phyloP scores from a whole-genome alignment of 1,139 yeast genomes.

The Petasospora rhodanensis region DNA sequence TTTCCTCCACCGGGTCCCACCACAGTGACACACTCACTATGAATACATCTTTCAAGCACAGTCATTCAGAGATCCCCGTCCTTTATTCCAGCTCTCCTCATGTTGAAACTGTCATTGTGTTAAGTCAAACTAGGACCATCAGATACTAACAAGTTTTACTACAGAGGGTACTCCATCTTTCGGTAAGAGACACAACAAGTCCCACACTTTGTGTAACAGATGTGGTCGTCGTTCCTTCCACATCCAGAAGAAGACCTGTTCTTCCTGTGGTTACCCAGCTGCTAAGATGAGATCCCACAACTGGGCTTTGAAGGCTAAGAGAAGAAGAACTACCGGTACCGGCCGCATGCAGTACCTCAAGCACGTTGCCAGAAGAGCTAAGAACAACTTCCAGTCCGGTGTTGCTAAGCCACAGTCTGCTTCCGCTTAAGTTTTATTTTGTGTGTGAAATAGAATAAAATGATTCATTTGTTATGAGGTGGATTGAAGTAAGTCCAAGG shows the following conservation, averaged over 20 bases:
- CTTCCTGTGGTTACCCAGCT: slow-evolving; percentile 99
- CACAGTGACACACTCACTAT: background rate
- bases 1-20: background rate
- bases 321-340: slow-evolving; percentile 99
- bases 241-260: slow-evolving; percentile 97
- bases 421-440: slow-evolving; percentile 29
- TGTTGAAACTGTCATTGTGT: no score
- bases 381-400: slow-evolving; percentile 97
- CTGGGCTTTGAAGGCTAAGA: slow-evolving; percentile 99
- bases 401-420: slow-evolving; percentile 50
- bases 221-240: slow-evolving; percentile 99
- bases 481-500: slow-evolving; percentile 1
- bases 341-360: slow-evolving; percentile 99
- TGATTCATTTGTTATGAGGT: slow-evolving; percentile 11
- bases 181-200: slow-evolving; percentile 99
- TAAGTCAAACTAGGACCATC: no score
- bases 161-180: slow-evolving; percentile 99
- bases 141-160: slow-evolving; percentile 27
- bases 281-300: slow-evolving; percentile 98
- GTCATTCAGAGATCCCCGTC: no score
- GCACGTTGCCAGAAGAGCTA: slow-evolving; percentile 95
- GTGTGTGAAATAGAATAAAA: slow-evolving; percentile 11
- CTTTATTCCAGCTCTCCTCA: no score
- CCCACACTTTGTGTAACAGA: slow-evolving; percentile 99
- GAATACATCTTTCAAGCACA: no score